A percentile compares a stretch with the other conserved stretches of the same genome.
Evolutionary conservation across 1,284 basidiomycete genomes (phyloP).

Genomic region (Erythrobasidium hasegawianum): DNA sequence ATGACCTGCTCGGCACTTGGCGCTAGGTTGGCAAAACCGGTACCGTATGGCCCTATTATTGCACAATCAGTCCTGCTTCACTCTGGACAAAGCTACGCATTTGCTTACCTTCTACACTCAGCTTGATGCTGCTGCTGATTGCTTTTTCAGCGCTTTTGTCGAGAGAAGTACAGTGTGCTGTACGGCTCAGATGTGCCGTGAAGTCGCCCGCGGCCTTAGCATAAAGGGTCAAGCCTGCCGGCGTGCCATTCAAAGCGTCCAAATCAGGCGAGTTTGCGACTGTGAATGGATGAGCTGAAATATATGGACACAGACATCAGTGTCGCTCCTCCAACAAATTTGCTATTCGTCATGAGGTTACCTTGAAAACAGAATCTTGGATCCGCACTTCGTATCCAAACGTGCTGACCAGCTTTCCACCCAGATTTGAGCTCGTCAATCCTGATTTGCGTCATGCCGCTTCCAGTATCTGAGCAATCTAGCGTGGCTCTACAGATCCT

Average conservation of each 20-base stretch:
- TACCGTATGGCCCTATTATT: slow-evolving; percentile 20
- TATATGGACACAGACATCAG: too few relatives aligned
- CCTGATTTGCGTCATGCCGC: slow-evolving; percentile 30
- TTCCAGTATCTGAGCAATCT: slow-evolving; percentile 8
- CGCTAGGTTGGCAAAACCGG: slow-evolving; percentile 12
- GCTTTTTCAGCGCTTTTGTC: not conserved
- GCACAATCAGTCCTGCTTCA: not conserved
- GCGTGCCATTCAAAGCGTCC: not conserved
- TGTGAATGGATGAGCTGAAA: slow-evolving; percentile 38
- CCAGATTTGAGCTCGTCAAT: slow-evolving; percentile 25
- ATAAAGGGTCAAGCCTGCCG: slow-evolving; percentile 36
- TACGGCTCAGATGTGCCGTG: slow-evolving; percentile 17
- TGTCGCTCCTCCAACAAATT: too few relatives aligned
- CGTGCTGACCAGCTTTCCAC: slow-evolving; percentile 39
- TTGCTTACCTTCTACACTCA: slow-evolving; percentile 2
- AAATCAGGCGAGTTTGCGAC: slow-evolving; percentile 34
- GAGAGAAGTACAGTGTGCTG: not conserved
- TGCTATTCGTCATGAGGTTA: too few relatives aligned
- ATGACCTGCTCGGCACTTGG: slow-evolving; percentile 32
- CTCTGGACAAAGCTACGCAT: not conserved
- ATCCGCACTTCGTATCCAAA: slow-evolving; percentile 28
- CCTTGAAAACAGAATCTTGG: slow-evolving; percentile 16
- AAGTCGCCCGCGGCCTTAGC: slow-evolving; percentile 34
- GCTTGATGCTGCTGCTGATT: not conserved
- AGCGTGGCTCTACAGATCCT: slow-evolving; percentile 12